Conservation (phyloP, 2,329 filamentous ascomycete genomes). For the Trichoderma brevicompactum region DNA sequence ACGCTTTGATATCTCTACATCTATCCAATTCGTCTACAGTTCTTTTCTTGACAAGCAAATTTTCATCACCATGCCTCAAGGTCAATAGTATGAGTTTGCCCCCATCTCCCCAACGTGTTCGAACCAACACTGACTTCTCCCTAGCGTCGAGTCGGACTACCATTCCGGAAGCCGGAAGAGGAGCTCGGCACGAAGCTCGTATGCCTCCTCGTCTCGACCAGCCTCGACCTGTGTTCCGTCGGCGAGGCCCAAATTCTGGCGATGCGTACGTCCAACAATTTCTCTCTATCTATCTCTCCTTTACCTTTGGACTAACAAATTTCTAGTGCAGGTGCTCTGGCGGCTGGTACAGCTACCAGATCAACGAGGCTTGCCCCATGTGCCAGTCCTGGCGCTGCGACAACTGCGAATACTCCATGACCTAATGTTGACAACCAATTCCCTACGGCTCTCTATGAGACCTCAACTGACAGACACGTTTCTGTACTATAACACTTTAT, state of each 20-base stretch:
- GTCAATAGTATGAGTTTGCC: slow-evolving; percentile 1
- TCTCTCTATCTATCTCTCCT: neutral
- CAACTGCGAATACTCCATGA: slow-evolving; percentile 33
- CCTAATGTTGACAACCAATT: neutral
- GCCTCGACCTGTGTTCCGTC: neutral
- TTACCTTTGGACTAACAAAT: slow-evolving; percentile 7
- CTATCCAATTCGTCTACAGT: neutral
- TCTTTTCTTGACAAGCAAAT: neutral
- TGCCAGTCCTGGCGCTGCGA: slow-evolving; percentile 33
- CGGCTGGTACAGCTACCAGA: slow-evolving; percentile 33
- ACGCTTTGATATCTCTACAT: neutral
- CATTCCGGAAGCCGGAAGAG: neutral
- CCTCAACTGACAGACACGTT: neutral
- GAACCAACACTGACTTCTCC: slow-evolving; percentile 6
- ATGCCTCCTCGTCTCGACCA: neutral
- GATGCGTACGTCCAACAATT: slow-evolving; percentile 30
- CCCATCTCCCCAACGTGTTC: too few species aligned
- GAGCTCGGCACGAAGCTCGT: neutral
- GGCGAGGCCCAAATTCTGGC: slow-evolving; percentile 21
- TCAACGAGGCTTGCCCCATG: slow-evolving; percentile 32
- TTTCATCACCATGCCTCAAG: slow-evolving; percentile 9
- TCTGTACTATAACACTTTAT: neutral
- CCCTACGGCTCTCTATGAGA: neutral
- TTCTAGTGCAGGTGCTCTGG: slow-evolving; percentile 32
- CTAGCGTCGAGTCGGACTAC: slow-evolving; percentile 14